Conservation (phyloP, 441 rosid species). For the Lagerstroemia fauriei region DNA sequence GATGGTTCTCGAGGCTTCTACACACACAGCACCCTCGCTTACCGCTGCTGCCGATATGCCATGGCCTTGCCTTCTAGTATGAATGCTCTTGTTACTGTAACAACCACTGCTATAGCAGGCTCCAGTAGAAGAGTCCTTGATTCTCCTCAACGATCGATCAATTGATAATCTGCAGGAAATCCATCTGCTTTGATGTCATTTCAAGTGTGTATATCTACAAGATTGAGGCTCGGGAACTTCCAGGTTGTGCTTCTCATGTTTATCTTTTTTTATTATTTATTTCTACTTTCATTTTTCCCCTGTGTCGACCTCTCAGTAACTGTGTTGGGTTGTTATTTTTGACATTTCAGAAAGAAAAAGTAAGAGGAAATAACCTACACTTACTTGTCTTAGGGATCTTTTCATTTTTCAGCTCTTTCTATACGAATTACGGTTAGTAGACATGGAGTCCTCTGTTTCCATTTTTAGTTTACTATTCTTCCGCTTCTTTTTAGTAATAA, state of each 20-base stretch:
- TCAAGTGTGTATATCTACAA: constrained; percentile 83
- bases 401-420: no score
- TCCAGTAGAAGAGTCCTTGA: not conserved
- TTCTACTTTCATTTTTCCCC: not conserved
- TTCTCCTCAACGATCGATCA: constrained; percentile 35
- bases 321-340: constrained; percentile 7
- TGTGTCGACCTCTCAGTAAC: constrained; percentile 6
- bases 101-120: constrained; percentile 7
- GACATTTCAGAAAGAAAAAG: not conserved
- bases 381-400: not conserved
- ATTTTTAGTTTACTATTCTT: not conserved
- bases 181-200: constrained; percentile 69
- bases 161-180: constrained; percentile 65
- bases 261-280: not conserved
- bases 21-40: not conserved
- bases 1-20: constrained; percentile 6
- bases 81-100: constrained; percentile 9
- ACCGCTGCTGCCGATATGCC: not conserved
- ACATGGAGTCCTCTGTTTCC: no score
- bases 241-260: constrained; percentile 45
- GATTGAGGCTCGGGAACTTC: constrained; percentile 83
- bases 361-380: not conserved
- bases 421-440: no score
- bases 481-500: not conserved
- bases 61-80: not conserved